A percentile compares a stretch with the other conserved stretches of the same genome.
Evolutionary conservation across 2,329 filamentous ascomycete genomes (phyloP).

Genomic region (Akanthomyces dipterigenus): DNA sequence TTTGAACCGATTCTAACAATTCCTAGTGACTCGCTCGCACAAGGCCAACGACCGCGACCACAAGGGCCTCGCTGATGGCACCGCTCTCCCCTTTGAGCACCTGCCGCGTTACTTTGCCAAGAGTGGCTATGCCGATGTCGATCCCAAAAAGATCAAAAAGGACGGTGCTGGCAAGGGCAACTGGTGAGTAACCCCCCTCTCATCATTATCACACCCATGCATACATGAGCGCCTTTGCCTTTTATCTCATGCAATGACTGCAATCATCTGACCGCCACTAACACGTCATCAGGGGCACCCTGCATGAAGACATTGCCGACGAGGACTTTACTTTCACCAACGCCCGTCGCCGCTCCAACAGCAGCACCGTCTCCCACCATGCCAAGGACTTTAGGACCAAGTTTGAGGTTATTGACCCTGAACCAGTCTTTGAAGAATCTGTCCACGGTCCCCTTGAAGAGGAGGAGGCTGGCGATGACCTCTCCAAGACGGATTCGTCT

Average conservation of each 20-base stretch:
- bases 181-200: slow-evolving; percentile 57
- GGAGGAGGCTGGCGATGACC: slow-evolving; percentile 42
- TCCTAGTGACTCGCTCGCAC: slow-evolving; percentile 92
- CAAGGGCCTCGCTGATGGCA: slow-evolving; percentile 69
- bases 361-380: slow-evolving; percentile 63
- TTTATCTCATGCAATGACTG: not conserved
- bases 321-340: slow-evolving; percentile 79
- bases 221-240: not conserved
- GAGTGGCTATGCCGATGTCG: slow-evolving; percentile 68
- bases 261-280: slow-evolving; percentile 11
- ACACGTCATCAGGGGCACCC: slow-evolving; percentile 60
- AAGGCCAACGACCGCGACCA: slow-evolving; percentile 94
- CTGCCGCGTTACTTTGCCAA: slow-evolving; percentile 93
- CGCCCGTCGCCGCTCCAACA: slow-evolving; percentile 86
- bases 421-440: slow-evolving; percentile 87
- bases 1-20: not conserved
- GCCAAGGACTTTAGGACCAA: slow-evolving; percentile 88
- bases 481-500: slow-evolving; percentile 51
- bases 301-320: slow-evolving; percentile 79
- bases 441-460: slow-evolving; percentile 61
- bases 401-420: slow-evolving; percentile 83
- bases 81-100: slow-evolving; percentile 60
- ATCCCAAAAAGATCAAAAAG: slow-evolving; percentile 96
- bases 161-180: slow-evolving; percentile 88
- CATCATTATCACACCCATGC: not conserved